Base-by-base conservation (phyloP, 2,329 filamentous ascomycete species). In the Aspergillus arachidicola region DNA sequence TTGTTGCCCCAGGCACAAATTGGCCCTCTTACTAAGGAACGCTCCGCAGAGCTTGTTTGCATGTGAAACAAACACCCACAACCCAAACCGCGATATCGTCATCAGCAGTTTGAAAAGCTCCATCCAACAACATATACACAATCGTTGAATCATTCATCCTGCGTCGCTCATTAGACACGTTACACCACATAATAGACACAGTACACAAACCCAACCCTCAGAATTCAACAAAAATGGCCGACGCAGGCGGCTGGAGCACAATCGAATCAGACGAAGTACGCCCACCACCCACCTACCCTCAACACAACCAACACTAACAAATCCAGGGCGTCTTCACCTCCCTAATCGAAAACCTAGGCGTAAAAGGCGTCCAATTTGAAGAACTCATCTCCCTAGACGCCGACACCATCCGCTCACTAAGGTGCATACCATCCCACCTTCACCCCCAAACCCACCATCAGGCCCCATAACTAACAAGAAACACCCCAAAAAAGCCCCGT, bases 251-350 rank as follows among this genome's bases (percentile, higher is more conserved):
- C 67, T 98, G 94, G 94, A 97, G 96, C 80, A 98, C 94, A 45
- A 97, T 98, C 76, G 94, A 98, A 81, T 96, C 92, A 67, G 94
- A 98, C 83, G 94, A 94, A 79, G 94, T 96, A 86, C 71, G 87
- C 82, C 65, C 63, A 61, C 59, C 57, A 36, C 38, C 58, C 57
- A 65, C 62, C 21, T 14, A 43, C 50, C 56, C 58, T 32, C 61
- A 34, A 58, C 45, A 9, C 45, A 55, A 3, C 36, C 54, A 32
- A 62, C 16, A n/a, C 34, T 55, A 57, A 30, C 23, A 58, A 16
- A 53, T 64, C 38, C 26, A 34, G 94, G 95, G 95, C 74, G 94
- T 99, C 76, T 99, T 99, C 82, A 99, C 95, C 68, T 97, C 93
- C 74, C 88, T 99, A 65, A 91, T 99, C 75, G 93, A 97, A 74